Evolutionary conservation across 2,329 filamentous ascomycete genomes (phyloP).

Genomic region (Cytospora piceicola): DNA sequence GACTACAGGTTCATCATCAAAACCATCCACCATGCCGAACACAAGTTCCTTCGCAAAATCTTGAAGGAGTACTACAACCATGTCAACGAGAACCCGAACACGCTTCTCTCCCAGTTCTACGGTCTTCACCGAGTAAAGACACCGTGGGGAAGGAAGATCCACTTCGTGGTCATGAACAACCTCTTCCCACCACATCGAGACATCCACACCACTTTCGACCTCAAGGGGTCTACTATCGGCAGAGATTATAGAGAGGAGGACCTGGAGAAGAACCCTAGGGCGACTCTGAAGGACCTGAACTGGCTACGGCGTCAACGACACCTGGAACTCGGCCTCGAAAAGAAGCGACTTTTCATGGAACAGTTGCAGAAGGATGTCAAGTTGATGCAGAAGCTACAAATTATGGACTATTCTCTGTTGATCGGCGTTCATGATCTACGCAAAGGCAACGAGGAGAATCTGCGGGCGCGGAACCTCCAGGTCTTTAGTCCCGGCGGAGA

Average conservation of each 20-base stretch:
- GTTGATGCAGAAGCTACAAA: slow-evolving; percentile 83
- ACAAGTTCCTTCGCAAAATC: slow-evolving; percentile 83
- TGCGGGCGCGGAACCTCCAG: slow-evolving; percentile 85
- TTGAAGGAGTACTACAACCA: slow-evolving; percentile 93
- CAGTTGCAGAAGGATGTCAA: slow-evolving; percentile 88
- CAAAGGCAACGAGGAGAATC: slow-evolving; percentile 92
- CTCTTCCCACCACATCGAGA: slow-evolving; percentile 96
- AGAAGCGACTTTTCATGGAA: slow-evolving; percentile 85
- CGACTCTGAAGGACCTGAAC: slow-evolving; percentile 94
- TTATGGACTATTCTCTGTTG: slow-evolving; percentile 98
- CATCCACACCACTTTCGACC: slow-evolving; percentile 94
- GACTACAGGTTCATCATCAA: slow-evolving; percentile 99
- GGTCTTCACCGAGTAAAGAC: slow-evolving; percentile 97
- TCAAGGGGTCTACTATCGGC: slow-evolving; percentile 95
- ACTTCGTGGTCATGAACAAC: slow-evolving; percentile 99
- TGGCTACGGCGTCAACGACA: slow-evolving; percentile 87
- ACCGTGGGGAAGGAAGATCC: slow-evolving; percentile 96
- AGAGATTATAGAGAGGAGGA: slow-evolving; percentile 90
- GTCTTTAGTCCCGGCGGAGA: slow-evolving; percentile 91
- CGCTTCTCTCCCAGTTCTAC: slow-evolving; percentile 95
- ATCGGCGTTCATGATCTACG: slow-evolving; percentile 91
- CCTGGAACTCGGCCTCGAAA: slow-evolving; percentile 85
- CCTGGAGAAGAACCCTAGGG: slow-evolving; percentile 83
- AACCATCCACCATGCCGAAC: slow-evolving; percentile 95
- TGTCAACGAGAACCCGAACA: slow-evolving; percentile 89